A percentile compares a stretch with the other conserved stretches of the same genome.
Evolutionary conservation across 2,329 filamentous ascomycete species (phyloP).

Genomic region (Chrysosporium keratinophilum): DNA sequence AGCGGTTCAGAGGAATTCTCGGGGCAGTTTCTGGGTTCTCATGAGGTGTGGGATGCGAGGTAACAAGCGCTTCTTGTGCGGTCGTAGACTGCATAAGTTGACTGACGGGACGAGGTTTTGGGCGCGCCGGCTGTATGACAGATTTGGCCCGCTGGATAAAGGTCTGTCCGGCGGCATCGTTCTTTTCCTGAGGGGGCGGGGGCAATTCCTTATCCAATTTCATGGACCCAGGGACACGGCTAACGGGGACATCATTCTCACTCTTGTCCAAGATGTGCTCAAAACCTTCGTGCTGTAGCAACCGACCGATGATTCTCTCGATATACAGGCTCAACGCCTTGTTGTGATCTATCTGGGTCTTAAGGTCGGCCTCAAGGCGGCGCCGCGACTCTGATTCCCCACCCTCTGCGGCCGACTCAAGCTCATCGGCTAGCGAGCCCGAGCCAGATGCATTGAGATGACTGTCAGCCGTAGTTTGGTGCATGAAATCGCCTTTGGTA

Average conservation of each 20-base stretch:
- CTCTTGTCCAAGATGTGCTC: slow-evolving; percentile 85
- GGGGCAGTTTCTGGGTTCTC: slow-evolving; percentile 41
- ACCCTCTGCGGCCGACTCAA: slow-evolving; percentile 58
- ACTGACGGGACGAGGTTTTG: slow-evolving; percentile 36
- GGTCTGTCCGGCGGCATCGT: slow-evolving; percentile 35
- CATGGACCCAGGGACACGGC: slow-evolving; percentile 27
- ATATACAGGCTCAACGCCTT: slow-evolving; percentile 96
- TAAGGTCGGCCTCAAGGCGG: slow-evolving; percentile 67
- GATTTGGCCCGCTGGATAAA: slow-evolving; percentile 53
- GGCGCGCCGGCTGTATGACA: slow-evolving; percentile 38
- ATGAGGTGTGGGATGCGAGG: slow-evolving; percentile 27
- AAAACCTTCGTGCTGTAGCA: slow-evolving; percentile 88
- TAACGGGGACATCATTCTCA: slow-evolving; percentile 38
- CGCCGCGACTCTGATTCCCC: slow-evolving; percentile 50
- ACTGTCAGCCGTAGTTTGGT: slow-evolving; percentile 37
- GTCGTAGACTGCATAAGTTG: slow-evolving; percentile 27
- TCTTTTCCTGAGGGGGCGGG: slow-evolving; percentile 54
- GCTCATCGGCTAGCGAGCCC: slow-evolving; percentile 71
- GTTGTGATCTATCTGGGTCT: slow-evolving; percentile 79
- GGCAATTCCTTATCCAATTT: slow-evolving; percentile 68
- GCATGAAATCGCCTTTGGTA: slow-evolving; percentile 68
- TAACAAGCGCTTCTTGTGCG: slow-evolving; percentile 8
- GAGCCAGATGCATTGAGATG: slow-evolving; percentile 31
- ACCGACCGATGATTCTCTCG: slow-evolving; percentile 95
- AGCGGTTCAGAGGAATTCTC: slow-evolving; percentile 38